Percentiles rank a stretch among this genome's conserved stretches.
Conservation (phyloP, 2,329 filamentous ascomycete genomes). For the Sarocladium oryzae region DNA sequence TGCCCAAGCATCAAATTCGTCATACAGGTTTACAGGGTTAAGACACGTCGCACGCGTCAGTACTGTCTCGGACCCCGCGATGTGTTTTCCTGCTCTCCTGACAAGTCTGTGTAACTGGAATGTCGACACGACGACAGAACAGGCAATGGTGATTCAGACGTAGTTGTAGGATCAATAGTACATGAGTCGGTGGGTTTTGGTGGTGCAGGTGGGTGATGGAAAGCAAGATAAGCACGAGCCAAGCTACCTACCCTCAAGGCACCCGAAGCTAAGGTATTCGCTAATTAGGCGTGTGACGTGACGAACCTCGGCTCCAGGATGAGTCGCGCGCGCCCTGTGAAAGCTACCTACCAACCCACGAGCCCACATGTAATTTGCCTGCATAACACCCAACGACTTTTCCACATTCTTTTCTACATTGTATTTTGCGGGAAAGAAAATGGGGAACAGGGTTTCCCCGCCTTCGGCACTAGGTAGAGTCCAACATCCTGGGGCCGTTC, state of each 20-base stretch:
- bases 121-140: neutral
- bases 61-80: neutral
- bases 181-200: neutral
- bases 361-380: constrained; percentile 6
- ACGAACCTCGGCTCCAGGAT: constrained; percentile 3
- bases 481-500: too few relatives aligned
- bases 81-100: neutral
- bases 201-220: neutral
- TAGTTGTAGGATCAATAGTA: neutral
- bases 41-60: constrained; percentile 2
- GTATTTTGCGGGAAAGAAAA: too few relatives aligned
- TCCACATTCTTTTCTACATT: too few relatives aligned
- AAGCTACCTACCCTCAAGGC: neutral
- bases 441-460: constrained; percentile 5
- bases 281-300: constrained; percentile 1
- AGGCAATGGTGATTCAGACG: neutral
- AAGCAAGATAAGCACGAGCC: neutral
- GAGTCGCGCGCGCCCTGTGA: neutral
- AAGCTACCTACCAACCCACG: neutral
- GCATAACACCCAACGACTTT: neutral
- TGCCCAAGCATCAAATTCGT: neutral
- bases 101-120: neutral
- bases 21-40: neutral
- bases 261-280: too few relatives aligned
- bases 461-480: too few relatives aligned